These are phyloP conservation scores for Ordospora pajunii DNA, from an alignment of 371 early-diverging fungal species.

Conservation along the genomic window DNA sequence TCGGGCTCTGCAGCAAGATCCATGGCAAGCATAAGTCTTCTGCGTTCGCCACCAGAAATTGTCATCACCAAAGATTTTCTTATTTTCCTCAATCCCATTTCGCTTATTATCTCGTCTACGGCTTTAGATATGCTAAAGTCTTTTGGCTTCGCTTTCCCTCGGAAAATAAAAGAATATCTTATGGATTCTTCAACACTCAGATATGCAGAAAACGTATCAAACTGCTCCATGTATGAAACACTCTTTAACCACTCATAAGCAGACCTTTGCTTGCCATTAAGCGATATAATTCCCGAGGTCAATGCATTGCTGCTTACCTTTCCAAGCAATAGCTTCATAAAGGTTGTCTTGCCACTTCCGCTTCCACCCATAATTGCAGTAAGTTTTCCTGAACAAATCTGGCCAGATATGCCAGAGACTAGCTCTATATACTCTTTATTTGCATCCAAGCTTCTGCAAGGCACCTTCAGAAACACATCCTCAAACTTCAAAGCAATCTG, in stretches of 20 bases:
- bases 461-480: not conserved
- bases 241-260: conserved; percentile 4
- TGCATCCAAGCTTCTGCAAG: not conserved
- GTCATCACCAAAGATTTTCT: not conserved
- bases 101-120: conserved; percentile 9
- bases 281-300: conserved; percentile 63
- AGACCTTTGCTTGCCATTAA: conserved; percentile 25
- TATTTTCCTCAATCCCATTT: conserved; percentile 12
- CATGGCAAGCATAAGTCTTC: conserved; percentile 34
- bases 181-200: conserved; percentile 7
- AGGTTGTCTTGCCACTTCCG: conserved; percentile 64
- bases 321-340: conserved; percentile 60
- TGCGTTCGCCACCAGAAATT: conserved; percentile 40
- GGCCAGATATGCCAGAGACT: not conserved
- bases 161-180: not conserved
- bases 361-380: conserved; percentile 70
- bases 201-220: not conserved
- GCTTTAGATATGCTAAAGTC: conserved; percentile 2
- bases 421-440: not conserved
- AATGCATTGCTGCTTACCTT: conserved; percentile 63
- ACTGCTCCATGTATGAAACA: conserved; percentile 11
- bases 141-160: conserved; percentile 3
- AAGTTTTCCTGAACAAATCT: conserved; percentile 15
- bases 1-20: conserved; percentile 26
- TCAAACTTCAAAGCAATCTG: not conserved